Evolutionary conservation across 202 grass and related monocot genomes (phyloP).

Genomic region (Brachypodium distachyon): DNA sequence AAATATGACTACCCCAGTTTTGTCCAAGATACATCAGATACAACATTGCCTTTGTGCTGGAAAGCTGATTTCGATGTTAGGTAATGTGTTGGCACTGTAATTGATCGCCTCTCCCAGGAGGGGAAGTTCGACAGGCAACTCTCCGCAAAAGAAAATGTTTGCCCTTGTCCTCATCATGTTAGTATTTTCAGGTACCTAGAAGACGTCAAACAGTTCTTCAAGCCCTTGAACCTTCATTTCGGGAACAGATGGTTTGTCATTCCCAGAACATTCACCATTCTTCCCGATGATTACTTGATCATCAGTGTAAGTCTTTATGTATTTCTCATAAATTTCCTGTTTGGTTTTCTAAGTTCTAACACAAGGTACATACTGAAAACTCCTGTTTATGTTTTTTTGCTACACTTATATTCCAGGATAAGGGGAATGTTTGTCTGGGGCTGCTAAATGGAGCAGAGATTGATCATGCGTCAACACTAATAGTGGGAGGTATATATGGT

Average conservation of each 20-base stretch:
- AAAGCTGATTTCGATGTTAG: constrained; percentile 61
- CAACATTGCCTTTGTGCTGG: constrained; percentile 81
- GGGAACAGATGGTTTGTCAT: constrained; percentile 72
- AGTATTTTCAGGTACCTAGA: constrained; percentile 50
- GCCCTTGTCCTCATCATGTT: neutral
- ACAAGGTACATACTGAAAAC: constrained; percentile 1
- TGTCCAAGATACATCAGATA: constrained; percentile 78
- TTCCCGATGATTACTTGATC: constrained; percentile 75
- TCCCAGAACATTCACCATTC: constrained; percentile 81
- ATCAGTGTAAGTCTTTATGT: constrained; percentile 59
- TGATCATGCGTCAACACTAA: constrained; percentile 63
- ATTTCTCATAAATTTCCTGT: neutral
- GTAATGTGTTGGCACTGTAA: constrained; percentile 30
- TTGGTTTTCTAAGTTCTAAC: neutral
- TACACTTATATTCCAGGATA: constrained; percentile 49
- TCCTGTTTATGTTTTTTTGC: neutral
- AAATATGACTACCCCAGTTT: constrained; percentile 37
- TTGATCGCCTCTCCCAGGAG: neutral
- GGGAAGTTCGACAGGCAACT: neutral
- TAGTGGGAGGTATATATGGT: constrained; percentile 73
- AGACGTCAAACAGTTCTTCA: constrained; percentile 82
- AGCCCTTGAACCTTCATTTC: constrained; percentile 83
- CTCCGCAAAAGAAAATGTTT: neutral
- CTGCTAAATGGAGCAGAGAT: constrained; percentile 85
- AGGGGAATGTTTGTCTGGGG: constrained; percentile 91